Base-by-base conservation (phyloP, 208 protist species). In the Novymonas esmeraldas region DNA sequence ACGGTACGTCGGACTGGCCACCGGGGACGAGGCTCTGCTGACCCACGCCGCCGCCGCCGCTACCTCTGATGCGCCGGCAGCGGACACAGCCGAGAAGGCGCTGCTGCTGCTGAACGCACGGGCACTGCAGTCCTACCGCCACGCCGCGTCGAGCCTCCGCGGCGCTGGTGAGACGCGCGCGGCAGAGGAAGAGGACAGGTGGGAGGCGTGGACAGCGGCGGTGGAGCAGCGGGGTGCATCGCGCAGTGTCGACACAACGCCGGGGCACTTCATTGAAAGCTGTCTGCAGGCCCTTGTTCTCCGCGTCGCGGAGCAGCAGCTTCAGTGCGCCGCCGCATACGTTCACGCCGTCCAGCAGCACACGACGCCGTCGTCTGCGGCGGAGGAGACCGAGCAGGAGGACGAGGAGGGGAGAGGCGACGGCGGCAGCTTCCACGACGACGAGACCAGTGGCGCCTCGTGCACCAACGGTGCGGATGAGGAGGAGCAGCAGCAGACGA, bases 1-100 rank as follows among this genome's bases (percentile, higher is more conserved):
- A 3, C 16, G 68, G 11, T 75, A 75, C 42, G 61, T 69, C 6
- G 69, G 42, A 28, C 51, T 75, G 11, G 36, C 61, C 18, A 64
- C 38, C 6, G 45, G 59, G 22, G 61, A 69, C 41, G 60, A 57
- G 18, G 31, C 61, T 22, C 62, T 75, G 36, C 57, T 76, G 14
- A 13, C 59, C 31, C 41, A 46, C 39, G 63, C 48, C 13, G 63
- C 31, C 16, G 6, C 33, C 13, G n/a, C 41, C 11, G 70, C 33
- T 14, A 33, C 44, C n/a, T n/a, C n/a, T n/a, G n/a, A n/a, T n/a
- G n/a, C n/a, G n/a, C n/a, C n/a, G 34, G 26, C 44, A n/a, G 52
- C 59, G 55, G 18, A 36, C 36, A 48, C 48, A 3, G 26, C 31
- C 7, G 63, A 60, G 6, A 4, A 20, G 16, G 14, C 52, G 6